Base-by-base conservation (phyloP, 441 rosid genomes). In the Croton laevigatus region DNA sequence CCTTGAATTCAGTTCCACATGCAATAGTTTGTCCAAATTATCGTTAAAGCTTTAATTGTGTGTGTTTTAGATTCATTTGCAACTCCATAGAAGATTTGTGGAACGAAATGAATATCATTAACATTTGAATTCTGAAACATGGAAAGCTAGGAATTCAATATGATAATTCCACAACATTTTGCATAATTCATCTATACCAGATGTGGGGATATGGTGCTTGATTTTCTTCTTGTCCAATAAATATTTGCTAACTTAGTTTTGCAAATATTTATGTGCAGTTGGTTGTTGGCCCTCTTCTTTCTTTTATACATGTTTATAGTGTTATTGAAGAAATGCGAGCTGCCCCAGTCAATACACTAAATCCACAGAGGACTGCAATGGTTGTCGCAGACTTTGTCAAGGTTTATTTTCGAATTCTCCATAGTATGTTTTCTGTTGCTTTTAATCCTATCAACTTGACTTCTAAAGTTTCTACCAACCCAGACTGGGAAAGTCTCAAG, bases 311-410 rank as follows among this genome's bases (percentile, higher is more conserved):
- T 75, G 84, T 94, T 57, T 89, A 49, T 71, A 49, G 93, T 40
- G 97, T 92, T 13, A 59, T 81, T 65, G 91, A 94, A 81, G 98
- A 94, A 81, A 94, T 94, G 97, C 80, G 89, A 70, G 94, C 93
- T 66, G 82, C 86, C 69, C 98, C 98, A 0, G 85, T 92, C 73
- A 90, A 88, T 80, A 88, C 99, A 49, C 72, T 94, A 79, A 92
- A 94, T 86, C 94, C 96, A 34, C 98, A 92, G 81, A 85, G 97
- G 81, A 87, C 94, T 36, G 98, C 97, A 65, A 70, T 94, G 85
- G 78, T 92, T 46, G 94, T 92, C n/a, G 91, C 93, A 61, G 88
- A 94, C 75, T 94, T 87, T 81, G 78, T 90, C 49, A 88, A 86
- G 96, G 97, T 90, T 72, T 76, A 71, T 57, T 51, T 59, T 46